Evolutionary conservation across 805 yeast species (phyloP).

Genomic region (Wickerhamiella lipophila): DNA sequence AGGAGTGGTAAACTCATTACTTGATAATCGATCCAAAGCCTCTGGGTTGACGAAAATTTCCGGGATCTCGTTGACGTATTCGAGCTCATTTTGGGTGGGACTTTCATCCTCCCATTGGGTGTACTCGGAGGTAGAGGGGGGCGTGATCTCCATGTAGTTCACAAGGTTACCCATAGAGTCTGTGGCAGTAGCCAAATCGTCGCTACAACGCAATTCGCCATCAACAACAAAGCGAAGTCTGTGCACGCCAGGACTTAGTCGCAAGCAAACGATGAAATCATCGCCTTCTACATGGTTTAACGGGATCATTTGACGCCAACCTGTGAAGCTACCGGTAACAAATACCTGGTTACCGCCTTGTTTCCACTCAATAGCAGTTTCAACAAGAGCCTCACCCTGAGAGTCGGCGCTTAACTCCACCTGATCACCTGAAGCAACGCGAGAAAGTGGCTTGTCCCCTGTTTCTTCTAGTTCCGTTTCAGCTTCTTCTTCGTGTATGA

Average conservation of each 20-base stretch:
- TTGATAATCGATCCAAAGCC: constrained; percentile 32
- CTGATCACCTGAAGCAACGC: constrained; percentile 25
- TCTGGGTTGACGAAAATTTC: constrained; percentile 33
- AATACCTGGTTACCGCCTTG: constrained; percentile 95
- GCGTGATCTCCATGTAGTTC: constrained; percentile 46
- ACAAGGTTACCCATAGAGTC: constrained; percentile 95
- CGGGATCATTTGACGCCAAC: constrained; percentile 97
- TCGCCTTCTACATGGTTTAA: constrained; percentile 35
- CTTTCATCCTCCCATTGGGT: constrained; percentile 12
- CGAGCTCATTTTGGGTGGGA: constrained; percentile 37
- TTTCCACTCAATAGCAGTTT: constrained; percentile 45
- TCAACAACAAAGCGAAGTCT: constrained; percentile 88
- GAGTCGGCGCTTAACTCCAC: constrained; percentile 17
- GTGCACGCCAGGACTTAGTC: constrained; percentile 75
- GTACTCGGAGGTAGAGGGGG: constrained; percentile 12
- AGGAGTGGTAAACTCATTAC: constrained; percentile 52
- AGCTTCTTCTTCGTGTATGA: constrained; percentile 1
- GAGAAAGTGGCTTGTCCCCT: constrained; percentile 19
- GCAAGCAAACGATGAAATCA: constrained; percentile 26
- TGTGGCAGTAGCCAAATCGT: constrained; percentile 87
- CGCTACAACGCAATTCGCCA: constrained; percentile 80
- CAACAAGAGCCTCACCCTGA: constrained; percentile 17
- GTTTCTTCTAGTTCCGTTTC: constrained; percentile 18
- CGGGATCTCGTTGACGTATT: constrained; percentile 37
- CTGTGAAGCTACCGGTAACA: constrained; percentile 94